phyloP scores from a whole-genome alignment of 2,329 filamentous ascomycete genomes.

The Calonectria hongkongensis region DNA sequence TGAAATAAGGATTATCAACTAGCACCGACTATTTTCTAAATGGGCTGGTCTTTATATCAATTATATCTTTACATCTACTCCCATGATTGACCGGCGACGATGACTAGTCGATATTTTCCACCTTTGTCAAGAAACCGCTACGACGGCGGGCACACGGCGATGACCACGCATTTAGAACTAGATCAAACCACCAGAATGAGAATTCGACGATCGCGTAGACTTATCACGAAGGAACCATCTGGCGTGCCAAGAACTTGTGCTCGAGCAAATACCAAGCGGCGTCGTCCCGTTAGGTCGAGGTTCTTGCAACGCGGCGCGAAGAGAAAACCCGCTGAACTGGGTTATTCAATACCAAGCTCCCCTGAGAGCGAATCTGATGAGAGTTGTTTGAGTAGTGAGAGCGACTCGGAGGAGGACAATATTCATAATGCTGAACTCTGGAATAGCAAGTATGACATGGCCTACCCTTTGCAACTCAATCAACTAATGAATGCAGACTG shows the following conservation, averaged over 20 bases:
- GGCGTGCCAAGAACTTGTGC: neutral
- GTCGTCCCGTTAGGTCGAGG: neutral
- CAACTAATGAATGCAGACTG: neutral
- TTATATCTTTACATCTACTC: too few relatives aligned
- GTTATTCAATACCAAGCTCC: neutral
- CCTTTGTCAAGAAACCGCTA: too few relatives aligned
- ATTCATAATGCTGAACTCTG: neutral
- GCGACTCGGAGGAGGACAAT: neutral
- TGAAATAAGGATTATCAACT: too few relatives aligned
- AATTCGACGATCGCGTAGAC: neutral
- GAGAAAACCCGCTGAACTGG: neutral
- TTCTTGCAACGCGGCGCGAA: neutral
- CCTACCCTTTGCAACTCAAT: neutral
- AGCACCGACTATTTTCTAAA: too few relatives aligned
- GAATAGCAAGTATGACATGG: slow-evolving; percentile 1
- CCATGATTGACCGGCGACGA: too few relatives aligned
- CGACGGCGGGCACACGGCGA: too few relatives aligned
- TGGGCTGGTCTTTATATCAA: too few relatives aligned
- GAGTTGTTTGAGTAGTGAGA: neutral
- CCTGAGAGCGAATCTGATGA: neutral
- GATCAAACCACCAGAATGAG: neutral
- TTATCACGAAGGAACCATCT: neutral
- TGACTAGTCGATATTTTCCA: too few relatives aligned
- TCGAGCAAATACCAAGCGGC: neutral
- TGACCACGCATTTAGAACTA: too few relatives aligned